phyloP scores from a whole-genome alignment of 2,329 filamentous ascomycete genomes.

The Knoxdaviesia capensis region DNA sequence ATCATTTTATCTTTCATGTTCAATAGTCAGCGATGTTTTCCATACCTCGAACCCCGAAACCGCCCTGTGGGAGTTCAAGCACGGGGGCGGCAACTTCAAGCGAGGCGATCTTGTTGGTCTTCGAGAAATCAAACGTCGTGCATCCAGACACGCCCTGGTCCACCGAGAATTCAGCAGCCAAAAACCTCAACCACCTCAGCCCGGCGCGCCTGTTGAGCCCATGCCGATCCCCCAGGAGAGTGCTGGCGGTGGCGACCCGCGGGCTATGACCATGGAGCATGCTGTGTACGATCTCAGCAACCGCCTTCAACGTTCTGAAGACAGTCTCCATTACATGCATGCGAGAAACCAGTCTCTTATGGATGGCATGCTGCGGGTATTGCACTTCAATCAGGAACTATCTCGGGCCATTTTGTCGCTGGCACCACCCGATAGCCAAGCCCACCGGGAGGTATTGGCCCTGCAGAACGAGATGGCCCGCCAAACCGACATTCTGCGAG shows the following conservation, averaged over 20 bases:
- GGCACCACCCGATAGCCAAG: slow-evolving; percentile 52
- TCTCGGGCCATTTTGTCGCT: slow-evolving; percentile 55
- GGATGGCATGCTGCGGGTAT: slow-evolving; percentile 52
- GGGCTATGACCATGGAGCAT: slow-evolving; percentile 60
- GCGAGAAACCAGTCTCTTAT: slow-evolving; percentile 64
- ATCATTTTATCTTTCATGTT: neutral
- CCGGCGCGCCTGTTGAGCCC: slow-evolving; percentile 67
- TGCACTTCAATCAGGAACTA: slow-evolving; percentile 69
- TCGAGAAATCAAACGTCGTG: slow-evolving; percentile 85
- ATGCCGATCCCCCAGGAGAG: slow-evolving; percentile 48
- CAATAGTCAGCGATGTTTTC: slow-evolving; percentile 85
- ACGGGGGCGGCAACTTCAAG: slow-evolving; percentile 93
- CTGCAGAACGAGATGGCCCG: slow-evolving; percentile 41
- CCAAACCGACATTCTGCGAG: slow-evolving; percentile 34
- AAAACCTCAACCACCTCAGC: slow-evolving; percentile 12
- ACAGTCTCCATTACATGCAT: slow-evolving; percentile 59
- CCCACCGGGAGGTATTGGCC: slow-evolving; percentile 54
- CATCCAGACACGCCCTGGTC: slow-evolving; percentile 80
- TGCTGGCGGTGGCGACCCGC: slow-evolving; percentile 40
- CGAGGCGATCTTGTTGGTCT: slow-evolving; percentile 79
- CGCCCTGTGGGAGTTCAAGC: slow-evolving; percentile 96
- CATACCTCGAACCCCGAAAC: slow-evolving; percentile 87
- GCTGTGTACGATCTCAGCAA: slow-evolving; percentile 60
- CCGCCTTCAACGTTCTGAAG: slow-evolving; percentile 64
- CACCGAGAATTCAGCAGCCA: slow-evolving; percentile 83